Base-by-base conservation (phyloP, 176 grass and related monocot genomes). In the Melocanna baccifera region DNA sequence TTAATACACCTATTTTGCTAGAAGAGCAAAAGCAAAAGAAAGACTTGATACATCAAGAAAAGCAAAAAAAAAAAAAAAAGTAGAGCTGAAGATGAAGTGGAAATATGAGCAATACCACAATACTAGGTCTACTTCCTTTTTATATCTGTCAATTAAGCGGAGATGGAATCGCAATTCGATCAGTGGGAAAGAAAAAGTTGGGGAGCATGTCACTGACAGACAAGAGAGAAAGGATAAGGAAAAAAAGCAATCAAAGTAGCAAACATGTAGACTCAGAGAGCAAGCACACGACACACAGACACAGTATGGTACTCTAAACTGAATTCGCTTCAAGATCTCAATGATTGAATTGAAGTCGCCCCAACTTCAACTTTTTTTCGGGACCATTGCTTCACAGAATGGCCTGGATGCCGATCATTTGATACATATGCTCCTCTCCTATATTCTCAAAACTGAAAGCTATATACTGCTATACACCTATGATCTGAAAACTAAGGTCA, bases 71-170 rank as follows among this genome's bases (percentile, higher is more conserved):
- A 7, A 19, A 13, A 11, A 36, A 61, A 62, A 59, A 20, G 39
- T 52, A 41, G 18, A 14, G 5, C 53, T 59, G 52, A 61, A 62
- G 65, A 22, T 67, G 37, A 52, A 48, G 66, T 79, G 75, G 66
- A 86, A 71, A 37, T 34, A 22, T 86, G 75, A 86, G 52, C 58
- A 79, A 71, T 79, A 71, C 18, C 66, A 67, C 75, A 79, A 55
- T 62, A 75, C 7, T 13, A 48, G 39, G n/a, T 53, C 65, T 72
- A 43, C 67, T 34, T 59, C 9, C 29, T 42, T 71, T 82, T 72
- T 36, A 56, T 71, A 82, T 51, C 25, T 78, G 63, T 78, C 36
- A 23, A 36, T 34, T 23, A 59, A 42, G 51, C 2, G 25, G 13
- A 15, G 37, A 78, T 46, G 39, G 51, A 78, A 69, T 69, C 50